Conservation (phyloP, 176 grass and related monocot species). For the Ensete glaucum region DNA sequence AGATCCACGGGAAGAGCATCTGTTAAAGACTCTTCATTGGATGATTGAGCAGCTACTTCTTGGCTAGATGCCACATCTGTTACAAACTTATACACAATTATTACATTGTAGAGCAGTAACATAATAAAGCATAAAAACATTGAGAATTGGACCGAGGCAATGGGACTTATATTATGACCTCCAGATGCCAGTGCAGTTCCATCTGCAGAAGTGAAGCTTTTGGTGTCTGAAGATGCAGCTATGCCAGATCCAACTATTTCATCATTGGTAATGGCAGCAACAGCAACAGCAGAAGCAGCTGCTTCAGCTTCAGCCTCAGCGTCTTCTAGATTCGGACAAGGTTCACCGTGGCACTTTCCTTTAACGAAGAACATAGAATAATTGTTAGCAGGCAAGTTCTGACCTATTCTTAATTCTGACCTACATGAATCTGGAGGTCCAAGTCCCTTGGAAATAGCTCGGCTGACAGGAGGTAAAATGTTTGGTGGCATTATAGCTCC, state of each 20-base stretch:
- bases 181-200: slow-evolving; percentile 40
- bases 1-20: slow-evolving; percentile 95
- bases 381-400: slow-evolving; percentile 33
- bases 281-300: slow-evolving; percentile 90
- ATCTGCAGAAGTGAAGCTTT: slow-evolving; percentile 50
- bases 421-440: slow-evolving; percentile 72
- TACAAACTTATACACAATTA: slow-evolving; percentile 7
- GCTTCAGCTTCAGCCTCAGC: slow-evolving; percentile 59
- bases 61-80: slow-evolving; percentile 25
- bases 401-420: slow-evolving; percentile 50
- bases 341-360: slow-evolving; percentile 35
- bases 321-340: slow-evolving; percentile 39
- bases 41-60: slow-evolving; percentile 36
- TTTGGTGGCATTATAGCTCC: slow-evolving; percentile 82
- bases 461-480: slow-evolving; percentile 44
- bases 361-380: slow-evolving; percentile 40
- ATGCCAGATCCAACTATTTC: slow-evolving; percentile 46
- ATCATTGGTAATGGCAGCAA: slow-evolving; percentile 85
- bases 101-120: not conserved
- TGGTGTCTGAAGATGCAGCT: slow-evolving; percentile 48
- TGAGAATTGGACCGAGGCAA: slow-evolving; percentile 15
- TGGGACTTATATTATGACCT: slow-evolving; percentile 34
- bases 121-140: not conserved
- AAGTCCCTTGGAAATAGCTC: slow-evolving; percentile 53
- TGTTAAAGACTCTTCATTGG: slow-evolving; percentile 49